Base-by-base conservation (phyloP, 1,139 yeast species). In the Lodderomyces metapsilosis region DNA sequence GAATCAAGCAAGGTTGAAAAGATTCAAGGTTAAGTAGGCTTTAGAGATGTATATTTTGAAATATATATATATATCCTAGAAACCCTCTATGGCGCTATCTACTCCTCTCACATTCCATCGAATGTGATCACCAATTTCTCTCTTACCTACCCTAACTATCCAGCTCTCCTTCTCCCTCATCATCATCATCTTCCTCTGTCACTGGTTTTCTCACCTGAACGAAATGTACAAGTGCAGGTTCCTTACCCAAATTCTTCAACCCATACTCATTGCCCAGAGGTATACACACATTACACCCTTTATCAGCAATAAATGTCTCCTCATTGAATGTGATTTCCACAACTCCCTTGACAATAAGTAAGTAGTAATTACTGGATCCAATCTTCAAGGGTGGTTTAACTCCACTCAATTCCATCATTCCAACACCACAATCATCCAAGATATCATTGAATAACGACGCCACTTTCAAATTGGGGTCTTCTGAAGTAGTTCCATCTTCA, bases 211-310 rank as follows among this genome's bases (percentile, higher is more conserved):
- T 78, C 3, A 84, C 75, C 58, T 88, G 96, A 2, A 87, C 91
- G 58, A 88, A 88, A 59, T 86, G 88, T 57, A 89, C 55, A 45
- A 76, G 73, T 0, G 85, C 88, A 23, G 73, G 71, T 10, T 66
- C 69, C 39, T 68, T 66, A 0, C 88, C 86, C 34, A 71, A 68
- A 54, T 88, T 80, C 46, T 70, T 66, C 57, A 85, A 68, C 44
- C 85, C 77, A 58, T 87, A 88, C 38, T 74, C 71, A 55, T 85
- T 88, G 4, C 83, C 84, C 63, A 84, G 75, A 0, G 97, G 97
- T 3, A 89, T 75, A 51, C 85, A 87, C 53, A 89, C 83, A 1
- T 92, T 78, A 43, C 95, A 86, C 1, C 96, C 96, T 47, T 74
- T 68, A 0, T 79, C 74, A 7, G 84, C 85, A 5, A 80, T 66